These are phyloP conservation scores for Cadophora gregata DNA, from an alignment of 2,329 filamentous ascomycete genomes.

Conservation along the genomic window DNA sequence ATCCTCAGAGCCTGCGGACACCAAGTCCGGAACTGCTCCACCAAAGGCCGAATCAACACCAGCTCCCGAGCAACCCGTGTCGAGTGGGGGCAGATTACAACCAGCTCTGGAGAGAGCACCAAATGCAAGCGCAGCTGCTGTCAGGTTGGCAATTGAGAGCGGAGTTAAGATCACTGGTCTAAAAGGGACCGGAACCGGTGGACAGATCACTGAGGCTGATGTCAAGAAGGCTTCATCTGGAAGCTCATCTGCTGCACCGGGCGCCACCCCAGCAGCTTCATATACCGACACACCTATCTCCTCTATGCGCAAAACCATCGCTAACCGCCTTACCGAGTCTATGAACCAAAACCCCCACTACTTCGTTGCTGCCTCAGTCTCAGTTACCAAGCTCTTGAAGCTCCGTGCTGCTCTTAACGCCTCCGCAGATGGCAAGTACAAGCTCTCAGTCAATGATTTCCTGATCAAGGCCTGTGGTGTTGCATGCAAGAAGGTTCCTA, in stretches of 20 bases:
- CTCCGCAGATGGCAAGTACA: constrained; percentile 90
- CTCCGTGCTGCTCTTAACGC: constrained; percentile 93
- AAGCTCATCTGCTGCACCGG: constrained; percentile 49
- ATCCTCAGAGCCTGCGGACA: constrained; percentile 63
- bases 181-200: constrained; percentile 86
- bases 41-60: constrained; percentile 69
- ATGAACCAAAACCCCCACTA: constrained; percentile 96
- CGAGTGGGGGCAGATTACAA: constrained; percentile 79
- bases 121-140: constrained; percentile 73
- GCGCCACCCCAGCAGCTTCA: constrained; percentile 62
- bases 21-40: constrained; percentile 63
- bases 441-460: constrained; percentile 99
- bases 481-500: constrained; percentile 90
- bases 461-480: constrained; percentile 93
- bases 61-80: constrained; percentile 71
- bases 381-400: constrained; percentile 94
- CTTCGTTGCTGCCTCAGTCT: constrained; percentile 91
- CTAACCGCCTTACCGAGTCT: constrained; percentile 86
- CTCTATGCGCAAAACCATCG: constrained; percentile 98
- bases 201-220: constrained; percentile 89
- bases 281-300: constrained; percentile 86
- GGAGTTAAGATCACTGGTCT: constrained; percentile 77
- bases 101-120: constrained; percentile 83
- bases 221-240: constrained; percentile 82
- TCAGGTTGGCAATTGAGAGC: constrained; percentile 84